Evolutionary conservation across 2,329 filamentous ascomycete genomes (phyloP).

Genomic region (Penicillium digitatum): DNA sequence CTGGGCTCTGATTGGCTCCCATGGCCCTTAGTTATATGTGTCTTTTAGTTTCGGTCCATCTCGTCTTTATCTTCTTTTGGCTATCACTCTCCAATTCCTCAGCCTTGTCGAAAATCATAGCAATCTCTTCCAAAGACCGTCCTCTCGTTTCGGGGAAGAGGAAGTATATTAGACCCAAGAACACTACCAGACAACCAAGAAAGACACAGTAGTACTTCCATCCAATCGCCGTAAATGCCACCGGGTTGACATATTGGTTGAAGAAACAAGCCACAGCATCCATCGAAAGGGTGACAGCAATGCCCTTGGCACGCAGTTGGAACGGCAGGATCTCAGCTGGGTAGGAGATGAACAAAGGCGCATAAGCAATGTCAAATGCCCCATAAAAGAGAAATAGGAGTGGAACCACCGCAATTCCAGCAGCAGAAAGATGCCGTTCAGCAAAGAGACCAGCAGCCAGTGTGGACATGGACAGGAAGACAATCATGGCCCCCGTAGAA

Average conservation of each 20-base stretch:
- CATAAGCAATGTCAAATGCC: constrained; percentile 31
- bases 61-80: not conserved
- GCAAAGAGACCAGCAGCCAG: constrained; percentile 22
- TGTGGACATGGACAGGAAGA: constrained; percentile 23
- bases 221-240: constrained; percentile 36
- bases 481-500: constrained; percentile 19
- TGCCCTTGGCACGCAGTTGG: constrained; percentile 36
- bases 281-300: constrained; percentile 27
- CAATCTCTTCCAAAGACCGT: constrained; percentile 23
- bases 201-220: constrained; percentile 46
- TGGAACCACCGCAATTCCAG: constrained; percentile 33
- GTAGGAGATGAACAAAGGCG: constrained; percentile 29
- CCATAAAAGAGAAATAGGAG: constrained; percentile 35
- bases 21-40: not conserved
- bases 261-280: constrained; percentile 33
- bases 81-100: not conserved
- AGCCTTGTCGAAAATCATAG: constrained; percentile 19
- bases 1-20: not conserved
- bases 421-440: constrained; percentile 20
- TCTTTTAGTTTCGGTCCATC: not conserved
- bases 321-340: constrained; percentile 35
- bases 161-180: constrained; percentile 38
- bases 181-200: constrained; percentile 32
- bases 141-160: constrained; percentile 33
- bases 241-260: constrained; percentile 45